Percentiles rank a stretch among this genome's conserved stretches.
Conservation (phyloP, 2,329 filamentous ascomycete genomes). For the Fusarium aywerte region DNA sequence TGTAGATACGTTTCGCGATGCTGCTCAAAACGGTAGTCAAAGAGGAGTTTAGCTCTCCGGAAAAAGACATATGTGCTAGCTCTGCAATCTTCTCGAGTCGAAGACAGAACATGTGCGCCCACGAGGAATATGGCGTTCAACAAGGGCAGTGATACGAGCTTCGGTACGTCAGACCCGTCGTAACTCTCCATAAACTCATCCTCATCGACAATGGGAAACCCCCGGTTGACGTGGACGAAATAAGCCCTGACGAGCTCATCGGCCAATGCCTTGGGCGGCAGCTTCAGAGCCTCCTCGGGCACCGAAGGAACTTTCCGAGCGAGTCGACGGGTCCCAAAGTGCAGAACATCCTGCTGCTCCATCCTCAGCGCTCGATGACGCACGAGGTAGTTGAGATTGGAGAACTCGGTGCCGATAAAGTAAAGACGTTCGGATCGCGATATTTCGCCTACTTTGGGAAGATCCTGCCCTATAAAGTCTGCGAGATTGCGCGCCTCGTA, state of each 20-base stretch:
- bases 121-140: constrained; percentile 63
- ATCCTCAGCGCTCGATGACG: constrained; percentile 56
- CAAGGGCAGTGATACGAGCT: constrained; percentile 59
- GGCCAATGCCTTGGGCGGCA: constrained; percentile 60
- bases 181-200: constrained; percentile 63
- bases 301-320: constrained; percentile 54
- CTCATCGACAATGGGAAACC: constrained; percentile 64
- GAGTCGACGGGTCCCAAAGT: constrained; percentile 51
- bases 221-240: constrained; percentile 61
- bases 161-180: constrained; percentile 55
- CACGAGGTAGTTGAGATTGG: constrained; percentile 65
- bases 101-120: constrained; percentile 60
- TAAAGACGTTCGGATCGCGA: constrained; percentile 59
- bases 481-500: constrained; percentile 57
- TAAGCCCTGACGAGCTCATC: constrained; percentile 63
- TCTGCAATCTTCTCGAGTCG: constrained; percentile 55
- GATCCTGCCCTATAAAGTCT: constrained; percentile 62
- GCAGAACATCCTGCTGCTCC: constrained; percentile 46
- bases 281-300: constrained; percentile 59
- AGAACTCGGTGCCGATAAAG: constrained; percentile 66
- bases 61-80: constrained; percentile 59
- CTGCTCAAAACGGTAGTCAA: constrained; percentile 64
- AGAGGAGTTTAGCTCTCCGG: constrained; percentile 62
- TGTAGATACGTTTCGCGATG: constrained; percentile 66
- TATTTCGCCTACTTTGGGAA: constrained; percentile 58